Conservation (phyloP, 2,329 filamentous ascomycete species). For the Chrysosporium queenslandicum region DNA sequence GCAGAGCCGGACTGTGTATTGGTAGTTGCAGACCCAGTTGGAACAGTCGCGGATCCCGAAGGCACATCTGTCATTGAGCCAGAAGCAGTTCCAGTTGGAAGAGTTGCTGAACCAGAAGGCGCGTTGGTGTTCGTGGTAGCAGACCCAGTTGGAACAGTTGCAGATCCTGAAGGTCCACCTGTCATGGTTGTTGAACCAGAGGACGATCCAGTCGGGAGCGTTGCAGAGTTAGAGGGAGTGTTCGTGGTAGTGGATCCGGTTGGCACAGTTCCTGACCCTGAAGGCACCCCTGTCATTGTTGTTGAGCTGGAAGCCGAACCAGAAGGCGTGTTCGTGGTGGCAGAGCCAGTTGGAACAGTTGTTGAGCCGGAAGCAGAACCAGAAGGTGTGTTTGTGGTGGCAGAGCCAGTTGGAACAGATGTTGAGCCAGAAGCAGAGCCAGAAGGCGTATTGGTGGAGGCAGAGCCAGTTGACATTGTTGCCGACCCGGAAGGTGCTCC, state of each 20-base stretch:
- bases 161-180: neutral
- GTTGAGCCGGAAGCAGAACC: slow-evolving; percentile 2
- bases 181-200: neutral
- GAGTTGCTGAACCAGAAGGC: neutral
- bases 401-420: neutral
- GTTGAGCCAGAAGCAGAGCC: neutral
- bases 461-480: neutral
- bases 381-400: neutral
- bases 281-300: neutral
- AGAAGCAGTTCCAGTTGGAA: neutral
- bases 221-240: neutral
- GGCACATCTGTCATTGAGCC: no score
- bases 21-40: neutral
- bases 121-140: neutral
- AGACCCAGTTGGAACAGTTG: neutral
- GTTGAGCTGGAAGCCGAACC: neutral
- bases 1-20: neutral
- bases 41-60: neutral
- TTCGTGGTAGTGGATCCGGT: neutral
- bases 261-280: slow-evolving; percentile 3
- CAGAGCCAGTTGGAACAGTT: neutral
- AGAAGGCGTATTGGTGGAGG: neutral
- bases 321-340: neutral
- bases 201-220: neutral
- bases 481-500: slow-evolving; percentile 2